Conservation (phyloP, 225 moss, liverwort and hornwort species). For the Marchantia paleacea region DNA sequence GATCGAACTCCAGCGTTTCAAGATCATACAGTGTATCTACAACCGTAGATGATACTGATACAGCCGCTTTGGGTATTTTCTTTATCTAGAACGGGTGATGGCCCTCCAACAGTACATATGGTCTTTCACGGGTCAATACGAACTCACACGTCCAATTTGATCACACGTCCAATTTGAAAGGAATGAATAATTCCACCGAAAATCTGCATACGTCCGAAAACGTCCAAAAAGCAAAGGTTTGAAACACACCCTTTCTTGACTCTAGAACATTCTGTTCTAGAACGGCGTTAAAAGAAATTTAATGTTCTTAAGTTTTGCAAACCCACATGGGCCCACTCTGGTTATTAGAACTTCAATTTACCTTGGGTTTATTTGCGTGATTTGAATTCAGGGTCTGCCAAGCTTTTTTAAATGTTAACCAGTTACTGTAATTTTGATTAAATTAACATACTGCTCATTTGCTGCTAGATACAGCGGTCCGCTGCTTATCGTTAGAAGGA, state of each 20-base stretch:
- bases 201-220: not conserved
- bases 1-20: not conserved
- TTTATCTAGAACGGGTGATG: not conserved
- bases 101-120: not conserved
- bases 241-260: not conserved
- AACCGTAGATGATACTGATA: not conserved
- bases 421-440: too few relatives aligned
- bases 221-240: constrained; percentile 3
- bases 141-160: not conserved
- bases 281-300: not conserved
- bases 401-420: too few relatives aligned
- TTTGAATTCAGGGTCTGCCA: not conserved
- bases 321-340: not conserved
- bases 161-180: not conserved
- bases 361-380: not conserved
- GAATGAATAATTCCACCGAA: not conserved
- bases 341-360: not conserved
- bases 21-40: not conserved
- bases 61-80: not conserved
- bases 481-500: too few relatives aligned
- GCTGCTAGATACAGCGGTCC: too few relatives aligned
- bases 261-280: constrained; percentile 14
- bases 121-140: constrained; percentile 2
- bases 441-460: too few relatives aligned
- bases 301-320: not conserved